Conservation (phyloP, 1,139 yeast genomes). For the Taphrina wiesneri region DNA sequence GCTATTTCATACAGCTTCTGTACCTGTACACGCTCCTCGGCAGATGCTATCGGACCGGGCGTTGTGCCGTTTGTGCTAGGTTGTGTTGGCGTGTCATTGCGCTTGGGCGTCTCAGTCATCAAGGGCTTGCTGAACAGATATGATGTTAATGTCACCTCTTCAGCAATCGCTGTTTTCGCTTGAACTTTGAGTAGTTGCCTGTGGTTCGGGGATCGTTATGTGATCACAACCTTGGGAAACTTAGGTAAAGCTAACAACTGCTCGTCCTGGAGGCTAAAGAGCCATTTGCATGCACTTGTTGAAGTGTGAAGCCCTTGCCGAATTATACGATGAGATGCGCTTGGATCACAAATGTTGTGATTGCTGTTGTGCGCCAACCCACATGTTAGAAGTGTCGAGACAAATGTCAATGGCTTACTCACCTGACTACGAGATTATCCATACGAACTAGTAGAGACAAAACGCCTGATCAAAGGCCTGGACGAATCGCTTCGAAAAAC, state of each 20-base stretch:
- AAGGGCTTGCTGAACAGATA: neutral
- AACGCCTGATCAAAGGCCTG: no score
- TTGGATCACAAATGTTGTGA: neutral
- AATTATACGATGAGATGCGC: neutral
- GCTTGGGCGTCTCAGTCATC: neutral
- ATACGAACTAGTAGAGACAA: no score
- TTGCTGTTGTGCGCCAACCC: neutral
- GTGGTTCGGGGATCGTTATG: no score
- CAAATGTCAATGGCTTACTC: neutral
- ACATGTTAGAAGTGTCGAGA: neutral
- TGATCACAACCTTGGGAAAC: no score
- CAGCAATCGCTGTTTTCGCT: no score
- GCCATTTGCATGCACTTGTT: neutral
- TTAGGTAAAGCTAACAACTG: no score
- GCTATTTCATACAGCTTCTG: constrained; percentile 64
- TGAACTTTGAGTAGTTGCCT: no score
- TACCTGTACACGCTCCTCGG: constrained; percentile 9
- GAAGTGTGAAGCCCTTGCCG: neutral
- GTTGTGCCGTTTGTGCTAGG: neutral
- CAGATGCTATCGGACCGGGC: neutral
- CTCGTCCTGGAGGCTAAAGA: no score
- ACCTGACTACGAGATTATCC: no score
- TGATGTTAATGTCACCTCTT: no score
- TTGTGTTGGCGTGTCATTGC: neutral
- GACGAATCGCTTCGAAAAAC: no score